Evolutionary conservation across 352 stramenopile genomes (phyloP).

Genomic region (Pythium scleroteichum): DNA sequence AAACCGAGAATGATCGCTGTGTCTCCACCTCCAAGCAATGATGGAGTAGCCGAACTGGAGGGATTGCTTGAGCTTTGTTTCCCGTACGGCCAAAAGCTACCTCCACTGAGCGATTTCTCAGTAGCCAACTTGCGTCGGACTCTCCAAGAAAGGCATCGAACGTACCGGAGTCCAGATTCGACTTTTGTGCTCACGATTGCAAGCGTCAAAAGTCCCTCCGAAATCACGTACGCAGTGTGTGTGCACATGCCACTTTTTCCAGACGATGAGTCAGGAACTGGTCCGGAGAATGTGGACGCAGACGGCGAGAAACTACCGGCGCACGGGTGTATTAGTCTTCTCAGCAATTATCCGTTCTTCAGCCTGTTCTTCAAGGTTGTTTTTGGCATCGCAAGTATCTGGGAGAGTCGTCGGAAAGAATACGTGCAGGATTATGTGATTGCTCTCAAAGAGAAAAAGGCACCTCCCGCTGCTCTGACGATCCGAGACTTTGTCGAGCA

Average conservation of each 20-base stretch:
- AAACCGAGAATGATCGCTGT: conserved; percentile 52
- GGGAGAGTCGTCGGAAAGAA: conserved; percentile 55
- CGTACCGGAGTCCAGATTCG: conserved; percentile 58
- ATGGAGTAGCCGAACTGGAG: conserved; percentile 55
- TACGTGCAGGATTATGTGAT: conserved; percentile 34
- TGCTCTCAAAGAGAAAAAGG: conserved; percentile 33
- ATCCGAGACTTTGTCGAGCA: conserved; percentile 62
- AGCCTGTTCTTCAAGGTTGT: conserved; percentile 85
- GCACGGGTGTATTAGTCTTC: conserved; percentile 74
- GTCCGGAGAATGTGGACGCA: conserved; percentile 19
- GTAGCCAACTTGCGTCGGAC: conserved; percentile 51
- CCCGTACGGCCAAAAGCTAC: conserved; percentile 54
- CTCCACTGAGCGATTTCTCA: conserved; percentile 52
- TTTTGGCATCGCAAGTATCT: conserved; percentile 71
- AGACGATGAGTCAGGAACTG: conserved; percentile 35
- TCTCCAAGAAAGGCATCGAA: conserved; percentile 68
- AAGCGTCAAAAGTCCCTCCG: conserved; percentile 42
- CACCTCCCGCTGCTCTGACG: conserved; percentile 30
- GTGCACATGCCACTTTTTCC: conserved; percentile 63
- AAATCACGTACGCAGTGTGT: conserved; percentile 74
- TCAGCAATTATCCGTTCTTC: conserved; percentile 82
- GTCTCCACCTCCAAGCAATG: conserved; percentile 40
- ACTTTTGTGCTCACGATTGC: conserved; percentile 78
- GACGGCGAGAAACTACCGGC: conserved; percentile 30
- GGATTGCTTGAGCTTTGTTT: conserved; percentile 77